Evolutionary conservation across 2,329 filamentous ascomycete genomes (phyloP).

Genomic region (Pseudocercospora cruenta): DNA sequence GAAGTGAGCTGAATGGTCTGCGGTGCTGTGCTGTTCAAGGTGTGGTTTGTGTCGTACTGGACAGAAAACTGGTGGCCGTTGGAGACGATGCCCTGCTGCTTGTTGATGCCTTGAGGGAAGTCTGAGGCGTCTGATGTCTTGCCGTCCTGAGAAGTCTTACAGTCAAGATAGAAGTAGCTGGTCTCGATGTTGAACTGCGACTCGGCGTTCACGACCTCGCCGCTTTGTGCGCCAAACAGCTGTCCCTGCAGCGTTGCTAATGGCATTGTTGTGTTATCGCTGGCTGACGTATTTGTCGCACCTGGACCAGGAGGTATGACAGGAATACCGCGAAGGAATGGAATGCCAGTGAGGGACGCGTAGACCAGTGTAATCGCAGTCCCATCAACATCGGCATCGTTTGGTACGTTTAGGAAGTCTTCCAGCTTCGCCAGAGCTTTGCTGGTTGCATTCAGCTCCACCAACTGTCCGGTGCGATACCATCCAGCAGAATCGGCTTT

Average conservation of each 20-base stretch:
- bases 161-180: conserved; percentile 17
- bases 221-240: not conserved
- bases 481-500: conserved; percentile 18
- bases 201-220: conserved; percentile 7
- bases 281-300: not conserved
- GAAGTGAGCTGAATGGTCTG: conserved; percentile 12
- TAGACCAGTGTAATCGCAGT: conserved; percentile 1
- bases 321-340: conserved; percentile 5
- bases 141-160: conserved; percentile 3
- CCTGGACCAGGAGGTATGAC: conserved; percentile 7
- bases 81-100: conserved; percentile 14
- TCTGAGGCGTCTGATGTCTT: not conserved
- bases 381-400: conserved; percentile 13
- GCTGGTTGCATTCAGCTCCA: conserved; percentile 11
- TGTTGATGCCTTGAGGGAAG: conserved; percentile 3
- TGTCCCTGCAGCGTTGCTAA: not conserved
- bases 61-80: conserved; percentile 10
- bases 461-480: conserved; percentile 14
- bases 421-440: conserved; percentile 8
- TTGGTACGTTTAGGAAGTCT: conserved; percentile 1
- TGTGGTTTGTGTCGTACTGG: conserved; percentile 19
- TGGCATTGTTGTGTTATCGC: not conserved
- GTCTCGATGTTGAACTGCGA: conserved; percentile 18
- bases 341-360: conserved; percentile 13
- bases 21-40: conserved; percentile 13